Base-by-base conservation (phyloP, 768 basidiomycete species). In the Kwoniella shandongensis region DNA sequence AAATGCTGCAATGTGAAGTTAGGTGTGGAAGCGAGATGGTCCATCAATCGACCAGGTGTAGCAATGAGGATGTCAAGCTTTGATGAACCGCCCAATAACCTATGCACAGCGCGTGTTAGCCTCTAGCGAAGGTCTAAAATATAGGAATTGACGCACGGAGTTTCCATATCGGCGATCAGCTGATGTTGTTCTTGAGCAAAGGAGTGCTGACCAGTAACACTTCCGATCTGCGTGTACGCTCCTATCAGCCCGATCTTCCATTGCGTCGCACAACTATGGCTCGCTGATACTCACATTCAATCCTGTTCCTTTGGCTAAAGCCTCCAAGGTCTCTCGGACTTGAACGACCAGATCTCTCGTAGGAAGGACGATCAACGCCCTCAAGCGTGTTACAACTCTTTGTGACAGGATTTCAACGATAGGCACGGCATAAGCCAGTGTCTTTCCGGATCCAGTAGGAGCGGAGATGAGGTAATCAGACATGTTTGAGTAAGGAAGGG, bases 371-470 rank as follows among this genome's bases (percentile, higher is more conserved):
- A 98, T 79, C 8, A 99, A 80, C 0, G 93, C 93, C 20, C 94
- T 83, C 18, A 99, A 76, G 27, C 89, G 84, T 0, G 90, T 93
- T 20, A 96, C 83, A 8, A 89, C 78, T 42, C 91, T 81, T 0
- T 80, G 75, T 2, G 87, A 84, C 18, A 99, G 78, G 1, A 86
- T 81, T 89, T 93, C 91, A 27, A 96, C 81, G 52, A 97, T 88
- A 0, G 96, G 96, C 30, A 98, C 78, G 1, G 86, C 89, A 78
- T 99, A 99, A n/a, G 91, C 89, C 26, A 99, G 81, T 0, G 94
- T 99, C 77, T 99, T 99, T 0, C 96, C 96, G 65, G 92, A 96
- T 22, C 96, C 96, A 0, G 96, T 99, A 0, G 96, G 96, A 1
- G 96, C 96, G 7, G 91, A 96, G 12, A 94, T 88, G 65, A 92